phyloP scores from a whole-genome alignment of 805 yeast species.

The Candida hungchunana region DNA sequence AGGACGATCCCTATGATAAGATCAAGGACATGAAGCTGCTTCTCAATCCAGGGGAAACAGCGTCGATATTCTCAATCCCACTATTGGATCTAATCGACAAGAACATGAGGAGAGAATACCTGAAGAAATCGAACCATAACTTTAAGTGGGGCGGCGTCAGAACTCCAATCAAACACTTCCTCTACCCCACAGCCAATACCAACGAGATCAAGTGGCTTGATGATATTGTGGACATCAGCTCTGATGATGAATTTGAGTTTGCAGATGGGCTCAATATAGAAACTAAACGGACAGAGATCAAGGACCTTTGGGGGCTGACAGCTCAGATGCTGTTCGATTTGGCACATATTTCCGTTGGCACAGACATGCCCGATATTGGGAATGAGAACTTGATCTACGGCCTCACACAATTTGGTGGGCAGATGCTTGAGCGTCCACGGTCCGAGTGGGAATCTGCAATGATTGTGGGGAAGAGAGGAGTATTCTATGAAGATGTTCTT shows the following conservation, averaged over 20 bases:
- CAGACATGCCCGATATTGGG: conserved; percentile 36
- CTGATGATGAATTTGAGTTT: conserved; percentile 42
- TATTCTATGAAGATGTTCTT: conserved; percentile 30
- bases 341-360: conserved; percentile 46
- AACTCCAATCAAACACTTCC: conserved; percentile 60
- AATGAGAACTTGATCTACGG: conserved; percentile 65
- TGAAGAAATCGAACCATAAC: conserved; percentile 28
- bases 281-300: conserved; percentile 38
- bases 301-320: conserved; percentile 81
- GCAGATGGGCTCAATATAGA: conserved; percentile 27
- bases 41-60: conserved; percentile 74
- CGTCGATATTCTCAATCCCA: conserved; percentile 69
- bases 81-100: conserved; percentile 48
- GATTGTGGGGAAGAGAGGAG: conserved; percentile 35
- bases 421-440: conserved; percentile 45
- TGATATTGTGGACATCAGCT: conserved; percentile 54
- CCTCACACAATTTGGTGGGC: conserved; percentile 49
- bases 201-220: conserved; percentile 63
- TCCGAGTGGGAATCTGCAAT: conserved; percentile 51
- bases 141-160: conserved; percentile 70
- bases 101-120: conserved; percentile 29
- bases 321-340: conserved; percentile 75
- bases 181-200: conserved; percentile 50
- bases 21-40: conserved; percentile 36
- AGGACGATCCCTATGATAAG: conserved; percentile 16